These are phyloP conservation scores for Citrullus amarus DNA, from an alignment of 306 rosid species.

Conservation along the genomic window DNA sequence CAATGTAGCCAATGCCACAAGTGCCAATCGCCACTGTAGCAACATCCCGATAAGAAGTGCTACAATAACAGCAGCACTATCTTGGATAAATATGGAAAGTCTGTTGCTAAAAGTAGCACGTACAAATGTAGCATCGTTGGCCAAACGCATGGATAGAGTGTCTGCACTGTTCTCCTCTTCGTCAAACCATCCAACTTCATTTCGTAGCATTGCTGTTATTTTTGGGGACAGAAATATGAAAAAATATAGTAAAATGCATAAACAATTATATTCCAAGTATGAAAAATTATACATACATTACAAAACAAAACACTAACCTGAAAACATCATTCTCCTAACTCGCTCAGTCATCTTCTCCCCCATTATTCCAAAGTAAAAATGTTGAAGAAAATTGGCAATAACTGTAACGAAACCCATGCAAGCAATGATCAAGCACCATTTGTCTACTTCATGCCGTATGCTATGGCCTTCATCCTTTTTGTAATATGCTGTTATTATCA, in stretches of 20 bases:
- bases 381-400: constrained; percentile 95
- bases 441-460: constrained; percentile 49
- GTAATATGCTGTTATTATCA: constrained; percentile 78
- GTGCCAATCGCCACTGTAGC: constrained; percentile 91
- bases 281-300: constrained; percentile 1
- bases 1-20: constrained; percentile 92
- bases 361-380: constrained; percentile 98
- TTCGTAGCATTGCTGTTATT: constrained; percentile 87
- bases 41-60: constrained; percentile 85
- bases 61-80: constrained; percentile 90
- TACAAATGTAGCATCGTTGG: constrained; percentile 97
- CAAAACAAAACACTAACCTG: constrained; percentile 43
- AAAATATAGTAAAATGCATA: neutral
- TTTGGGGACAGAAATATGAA: neutral
- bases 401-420: constrained; percentile 96
- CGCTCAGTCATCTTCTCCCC: constrained; percentile 99
- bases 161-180: constrained; percentile 96
- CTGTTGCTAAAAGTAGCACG: constrained; percentile 98
- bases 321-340: constrained; percentile 99
- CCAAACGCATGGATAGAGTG: constrained; percentile 97
- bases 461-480: constrained; percentile 23
- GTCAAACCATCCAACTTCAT: constrained; percentile 97
- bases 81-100: constrained; percentile 96
- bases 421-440: constrained; percentile 95
- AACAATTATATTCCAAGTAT: neutral